Evolutionary conservation across 139 green algal species (phyloP).

Genomic region (Volvox reticuliferus): DNA sequence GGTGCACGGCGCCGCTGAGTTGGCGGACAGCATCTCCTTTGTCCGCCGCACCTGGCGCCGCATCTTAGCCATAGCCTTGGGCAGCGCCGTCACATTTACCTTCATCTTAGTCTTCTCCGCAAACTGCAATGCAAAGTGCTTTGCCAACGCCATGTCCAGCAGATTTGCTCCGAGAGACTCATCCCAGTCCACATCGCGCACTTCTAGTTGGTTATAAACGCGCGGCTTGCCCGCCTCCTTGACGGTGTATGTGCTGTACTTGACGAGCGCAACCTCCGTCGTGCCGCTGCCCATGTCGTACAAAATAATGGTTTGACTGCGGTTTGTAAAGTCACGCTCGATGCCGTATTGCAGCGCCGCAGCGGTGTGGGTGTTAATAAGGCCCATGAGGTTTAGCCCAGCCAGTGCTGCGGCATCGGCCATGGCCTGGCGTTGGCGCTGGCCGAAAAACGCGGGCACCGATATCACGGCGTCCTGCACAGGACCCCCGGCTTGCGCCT

Average conservation of each 20-base stretch:
- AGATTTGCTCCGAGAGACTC: constrained; percentile 81
- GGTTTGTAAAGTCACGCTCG: constrained; percentile 91
- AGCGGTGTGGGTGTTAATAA: constrained; percentile 91
- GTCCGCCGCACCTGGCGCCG: constrained; percentile 83
- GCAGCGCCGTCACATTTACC: constrained; percentile 68
- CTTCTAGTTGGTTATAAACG: constrained; percentile 90
- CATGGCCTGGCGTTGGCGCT: constrained; percentile 86
- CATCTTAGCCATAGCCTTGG: constrained; percentile 93
- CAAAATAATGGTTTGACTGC: constrained; percentile 88
- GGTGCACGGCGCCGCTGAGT: constrained; percentile 88
- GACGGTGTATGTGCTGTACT: constrained; percentile 85
- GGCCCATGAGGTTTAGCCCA: constrained; percentile 88
- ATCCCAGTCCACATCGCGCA: constrained; percentile 91
- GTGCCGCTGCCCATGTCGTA: constrained; percentile 93
- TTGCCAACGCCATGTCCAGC: constrained; percentile 88
- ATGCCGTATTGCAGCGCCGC: constrained; percentile 98
- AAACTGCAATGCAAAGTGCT: constrained; percentile 95
- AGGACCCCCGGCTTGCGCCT: constrained; percentile 71
- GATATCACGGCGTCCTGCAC: constrained; percentile 90
- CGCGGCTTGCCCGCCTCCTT: constrained; percentile 81
- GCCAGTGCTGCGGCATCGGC: constrained; percentile 86
- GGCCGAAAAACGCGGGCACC: constrained; percentile 91
- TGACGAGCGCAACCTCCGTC: constrained; percentile 85
- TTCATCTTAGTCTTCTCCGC: constrained; percentile 70
- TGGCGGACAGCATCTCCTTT: constrained; percentile 98